phyloP scores from a whole-genome alignment of 2,329 filamentous ascomycete genomes.

The Coleophoma crateriformis region DNA sequence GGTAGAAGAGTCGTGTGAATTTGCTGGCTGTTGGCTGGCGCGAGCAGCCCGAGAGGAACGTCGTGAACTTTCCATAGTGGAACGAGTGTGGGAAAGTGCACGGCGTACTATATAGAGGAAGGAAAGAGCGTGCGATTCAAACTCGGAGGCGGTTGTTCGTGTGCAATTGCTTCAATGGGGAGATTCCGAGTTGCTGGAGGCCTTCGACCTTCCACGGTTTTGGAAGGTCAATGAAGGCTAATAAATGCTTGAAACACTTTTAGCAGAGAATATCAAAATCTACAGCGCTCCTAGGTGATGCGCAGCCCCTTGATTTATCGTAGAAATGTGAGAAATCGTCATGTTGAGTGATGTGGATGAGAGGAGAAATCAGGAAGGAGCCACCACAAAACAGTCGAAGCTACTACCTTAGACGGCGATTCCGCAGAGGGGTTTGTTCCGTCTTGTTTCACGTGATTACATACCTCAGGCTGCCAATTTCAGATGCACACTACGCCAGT shows the following conservation, averaged over 20 bases:
- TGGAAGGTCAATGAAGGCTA: too few species aligned
- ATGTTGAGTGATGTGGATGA: conserved; percentile 2
- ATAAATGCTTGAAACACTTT: conserved; percentile 8
- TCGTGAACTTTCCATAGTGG: conserved; percentile 55
- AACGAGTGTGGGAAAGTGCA: conserved; percentile 4
- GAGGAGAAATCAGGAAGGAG: conserved; percentile 6
- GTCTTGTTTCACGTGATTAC: too few species aligned
- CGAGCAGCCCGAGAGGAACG: conserved; percentile 91
- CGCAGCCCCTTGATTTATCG: conserved; percentile 7
- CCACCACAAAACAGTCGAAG: not conserved
- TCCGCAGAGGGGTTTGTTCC: too few species aligned
- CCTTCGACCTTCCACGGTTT: not conserved
- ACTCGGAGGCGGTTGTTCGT: conserved; percentile 5
- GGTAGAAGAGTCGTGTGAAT: conserved; percentile 71
- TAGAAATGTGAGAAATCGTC: too few species aligned
- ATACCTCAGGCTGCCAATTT: not conserved
- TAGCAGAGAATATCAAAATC: conserved; percentile 6
- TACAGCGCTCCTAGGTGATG: conserved; percentile 9
- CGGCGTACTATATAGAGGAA: not conserved
- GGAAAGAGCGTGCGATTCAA: not conserved
- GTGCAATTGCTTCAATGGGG: conserved; percentile 9
- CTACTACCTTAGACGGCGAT: too few species aligned
- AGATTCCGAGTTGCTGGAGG: conserved; percentile 6
- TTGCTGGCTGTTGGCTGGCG: conserved; percentile 57
- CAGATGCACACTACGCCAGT: not conserved